Base-by-base conservation (phyloP, 75 land plant genomes). In the Cryptomeria japonica region DNA sequence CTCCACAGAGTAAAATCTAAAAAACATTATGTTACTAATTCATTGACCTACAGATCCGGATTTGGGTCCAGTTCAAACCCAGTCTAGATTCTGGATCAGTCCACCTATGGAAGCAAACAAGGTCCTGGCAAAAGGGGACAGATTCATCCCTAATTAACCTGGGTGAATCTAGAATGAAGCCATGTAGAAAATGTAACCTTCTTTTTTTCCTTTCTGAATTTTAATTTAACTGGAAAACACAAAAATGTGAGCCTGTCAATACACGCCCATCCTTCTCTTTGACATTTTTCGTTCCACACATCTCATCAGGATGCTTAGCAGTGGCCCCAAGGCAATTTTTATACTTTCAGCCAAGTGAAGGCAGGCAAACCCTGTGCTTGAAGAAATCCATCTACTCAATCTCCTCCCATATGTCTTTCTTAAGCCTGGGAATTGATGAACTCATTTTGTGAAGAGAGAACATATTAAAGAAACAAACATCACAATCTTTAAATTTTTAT, bases 311-410 rank as follows among this genome's bases (percentile, higher is more conserved):
- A 80, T 88, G 92, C 89, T 92, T 93, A 37, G 89, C 11, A 19
- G 80, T 68, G 68, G 91, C 93, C 0, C 85, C 90, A 13, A 87
- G 1, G 94, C 95, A 8, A 88, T 44, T 25, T 90, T 90, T 70
- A 96, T 86, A 84, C 95, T 96, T 91, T 96, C 93, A 25, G 89
- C 97, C 95, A 92, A 96, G 86, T 93, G 96, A 34, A 96, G 94
- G 72, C n/a, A 96, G 94, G 72, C n/a, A 84, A 0, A 92, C 96
- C 19, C 87, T 86, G 44, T 93, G 90, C 88, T 95, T 96, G 89
- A 92, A 92, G 77, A 93, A 89, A 0, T 93, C 94, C 92, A 96
- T 91, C 87, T 95, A 96, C 80, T 96, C 97, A 32, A 95, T 88
- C 86, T 96, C 97, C 87, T 96, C 97, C 93, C 87, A 88, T 3